Base-by-base conservation (phyloP, 2,329 filamentous ascomycete species). In the Alternaria hordeiaustralica region DNA sequence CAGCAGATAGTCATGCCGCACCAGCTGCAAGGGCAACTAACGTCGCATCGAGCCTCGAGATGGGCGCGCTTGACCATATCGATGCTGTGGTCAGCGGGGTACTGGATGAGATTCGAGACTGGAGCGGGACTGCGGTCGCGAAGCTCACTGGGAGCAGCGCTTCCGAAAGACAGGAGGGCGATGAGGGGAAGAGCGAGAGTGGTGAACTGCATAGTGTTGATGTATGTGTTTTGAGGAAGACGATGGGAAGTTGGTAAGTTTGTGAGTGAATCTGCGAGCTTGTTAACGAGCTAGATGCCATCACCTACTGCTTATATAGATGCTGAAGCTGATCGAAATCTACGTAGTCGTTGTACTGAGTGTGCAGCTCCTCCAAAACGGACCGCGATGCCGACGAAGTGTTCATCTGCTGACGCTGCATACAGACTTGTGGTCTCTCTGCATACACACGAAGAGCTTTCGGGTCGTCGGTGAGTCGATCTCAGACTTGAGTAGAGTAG, bases 1-100 rank as follows among this genome's bases (percentile, higher is more conserved):
- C 60, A 62, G 55, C 60, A 62, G n/a, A 62, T 33, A 3, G 55
- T 62, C 60, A 58, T 62, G 26, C 60, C 60, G 25, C 54, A 62
- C 54, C 54, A 60, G 44, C 20, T 51, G 43, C 61, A 63, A 49
- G 61, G 61, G 45, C 45, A 60, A n/a, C 41, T 33, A 33, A 26
- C 4, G n/a, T 63, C 36, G 56, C 61, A 60, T 43, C 33, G 30
- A 45, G 56, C 56, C 25, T 60, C 61, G 3, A 60, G 5, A 28
- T 55, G 56, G 18, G 50, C 56, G 21, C 56, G 56, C 50, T 63
- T 63, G 49, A 60, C 30, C 56, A 63, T 63, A 10, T 55, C 56
- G 21, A 63, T 18, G 28, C 55, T 63, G 23, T 55, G 56, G n/a
- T 55, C 60, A 12, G 50, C 50, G 11, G 50, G 33, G 33, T 51